These are phyloP conservation scores for Quercus ilex DNA, from an alignment of 306 rosid species.

Conservation along the genomic window DNA sequence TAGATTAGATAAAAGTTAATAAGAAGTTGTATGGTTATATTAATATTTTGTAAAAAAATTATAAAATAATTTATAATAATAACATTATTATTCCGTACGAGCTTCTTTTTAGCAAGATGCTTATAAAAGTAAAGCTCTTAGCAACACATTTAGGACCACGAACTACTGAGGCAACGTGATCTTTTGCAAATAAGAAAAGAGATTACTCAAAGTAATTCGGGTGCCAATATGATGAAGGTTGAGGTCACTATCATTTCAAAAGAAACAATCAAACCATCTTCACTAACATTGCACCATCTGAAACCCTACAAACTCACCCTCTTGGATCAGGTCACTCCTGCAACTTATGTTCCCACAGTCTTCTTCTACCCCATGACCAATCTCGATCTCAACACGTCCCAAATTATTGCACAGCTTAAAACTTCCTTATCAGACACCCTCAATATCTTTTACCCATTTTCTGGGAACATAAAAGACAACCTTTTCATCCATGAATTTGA, in stretches of 20 bases:
- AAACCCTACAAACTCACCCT: constrained; percentile 16
- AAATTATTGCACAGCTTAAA: constrained; percentile 22
- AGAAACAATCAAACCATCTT: constrained; percentile 43
- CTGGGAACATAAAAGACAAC: constrained; percentile 36
- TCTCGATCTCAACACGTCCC: not conserved
- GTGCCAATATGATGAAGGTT: not conserved
- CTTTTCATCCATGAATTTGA: constrained; percentile 36
- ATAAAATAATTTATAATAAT: accelerated
- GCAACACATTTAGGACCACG: no score
- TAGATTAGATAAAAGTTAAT: accelerated
- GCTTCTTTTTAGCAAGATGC: no score
- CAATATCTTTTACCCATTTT: constrained; percentile 43
- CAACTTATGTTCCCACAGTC: constrained; percentile 23
- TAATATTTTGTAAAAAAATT: no score
- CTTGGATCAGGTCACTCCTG: constrained; percentile 27
- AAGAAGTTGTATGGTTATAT: accelerated
- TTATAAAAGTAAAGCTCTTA: no score
- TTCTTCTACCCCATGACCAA: constrained; percentile 31
- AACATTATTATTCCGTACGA: accelerated
- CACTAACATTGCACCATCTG: constrained; percentile 7
- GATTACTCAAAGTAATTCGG: not conserved
- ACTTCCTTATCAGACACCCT: constrained; percentile 42
- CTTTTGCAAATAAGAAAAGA: no score
- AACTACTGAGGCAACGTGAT: no score
- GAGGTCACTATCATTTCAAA: constrained; percentile 37